Conservation (phyloP, 805 yeast species). For the Suhomyces sp. region DNA sequence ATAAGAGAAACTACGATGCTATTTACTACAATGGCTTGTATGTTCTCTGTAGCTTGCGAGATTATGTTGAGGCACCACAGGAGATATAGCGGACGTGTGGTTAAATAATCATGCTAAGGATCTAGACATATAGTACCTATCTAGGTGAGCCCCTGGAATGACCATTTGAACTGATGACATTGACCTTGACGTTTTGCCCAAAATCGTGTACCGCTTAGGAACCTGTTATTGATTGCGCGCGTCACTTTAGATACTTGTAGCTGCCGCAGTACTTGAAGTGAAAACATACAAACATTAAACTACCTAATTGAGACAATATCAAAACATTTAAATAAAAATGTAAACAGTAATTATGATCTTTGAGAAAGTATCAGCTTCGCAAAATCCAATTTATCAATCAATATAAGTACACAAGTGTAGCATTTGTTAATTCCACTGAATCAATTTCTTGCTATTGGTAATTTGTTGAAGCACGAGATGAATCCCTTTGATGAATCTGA, state of each 20-base stretch:
- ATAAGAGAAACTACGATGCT: constrained; percentile 15
- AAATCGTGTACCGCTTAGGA: neutral
- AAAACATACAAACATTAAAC: neutral
- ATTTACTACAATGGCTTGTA: constrained; percentile 12
- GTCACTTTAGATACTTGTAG: neutral
- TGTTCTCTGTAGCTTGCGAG: constrained; percentile 5
- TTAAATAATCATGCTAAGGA: neutral
- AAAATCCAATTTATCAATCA: neutral
- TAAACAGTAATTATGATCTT: constrained; percentile 1
- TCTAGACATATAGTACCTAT: neutral
- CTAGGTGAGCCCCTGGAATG: neutral
- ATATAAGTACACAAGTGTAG: neutral
- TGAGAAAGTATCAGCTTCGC: neutral
- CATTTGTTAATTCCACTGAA: neutral
- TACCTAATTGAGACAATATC: constrained; percentile 19
- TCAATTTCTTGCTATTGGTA: neutral
- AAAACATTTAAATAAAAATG: constrained; percentile 12
- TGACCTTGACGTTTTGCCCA: neutral
- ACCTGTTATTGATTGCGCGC: neutral
- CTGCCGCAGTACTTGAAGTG: neutral
- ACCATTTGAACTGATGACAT: neutral
- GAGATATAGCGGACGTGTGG: too few species aligned
- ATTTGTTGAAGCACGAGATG: constrained; percentile 2
- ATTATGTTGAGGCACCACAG: constrained; percentile 9
- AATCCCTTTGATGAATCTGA: constrained; percentile 31